Evolutionary conservation across 192 early-diverging fungal species (phyloP).

Genomic region (Mortierella hygrophila): DNA sequence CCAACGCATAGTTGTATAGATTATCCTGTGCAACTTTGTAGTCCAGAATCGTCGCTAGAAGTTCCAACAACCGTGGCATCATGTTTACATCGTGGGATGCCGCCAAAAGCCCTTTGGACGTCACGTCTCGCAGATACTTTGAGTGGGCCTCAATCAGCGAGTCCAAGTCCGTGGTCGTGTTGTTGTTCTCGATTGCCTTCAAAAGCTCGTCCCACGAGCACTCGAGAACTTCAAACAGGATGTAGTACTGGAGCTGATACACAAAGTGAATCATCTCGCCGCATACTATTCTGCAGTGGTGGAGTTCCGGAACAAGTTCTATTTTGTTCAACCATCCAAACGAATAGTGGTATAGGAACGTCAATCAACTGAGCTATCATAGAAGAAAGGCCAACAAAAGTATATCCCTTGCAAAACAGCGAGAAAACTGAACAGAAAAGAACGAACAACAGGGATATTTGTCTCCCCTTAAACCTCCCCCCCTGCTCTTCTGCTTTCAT

Average conservation of each 20-base stretch:
- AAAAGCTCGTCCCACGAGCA: conserved; percentile 89
- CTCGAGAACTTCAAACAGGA: conserved; percentile 92
- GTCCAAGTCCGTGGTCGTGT: conserved; percentile 78
- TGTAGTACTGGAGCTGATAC: conserved; percentile 94
- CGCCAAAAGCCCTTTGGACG: conserved; percentile 72
- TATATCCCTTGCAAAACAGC: background rate
- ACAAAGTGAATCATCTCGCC: conserved; percentile 96
- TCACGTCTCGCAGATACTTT: conserved; percentile 78
- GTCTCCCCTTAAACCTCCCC: background rate
- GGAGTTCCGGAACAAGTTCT: conserved; percentile 73
- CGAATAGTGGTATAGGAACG: conserved; percentile 19
- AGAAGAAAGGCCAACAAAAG: background rate
- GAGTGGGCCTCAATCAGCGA: conserved; percentile 83
- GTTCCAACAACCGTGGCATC: conserved; percentile 59
- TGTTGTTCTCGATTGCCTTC: conserved; percentile 62
- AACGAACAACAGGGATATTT: background rate
- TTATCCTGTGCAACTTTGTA: conserved; percentile 71
- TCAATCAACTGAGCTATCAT: background rate
- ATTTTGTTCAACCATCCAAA: background rate
- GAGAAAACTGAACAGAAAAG: background rate
- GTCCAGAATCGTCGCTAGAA: conserved; percentile 76
- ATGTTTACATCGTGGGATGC: conserved; percentile 58
- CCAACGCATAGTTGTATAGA: conserved; percentile 59
- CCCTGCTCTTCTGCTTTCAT: background rate
- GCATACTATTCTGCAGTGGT: conserved; percentile 75